A percentile compares a stretch with the other conserved stretches of the same genome.
phyloP scores from a whole-genome alignment of 306 rosid genomes.

The Begonia peltatifolia region DNA sequence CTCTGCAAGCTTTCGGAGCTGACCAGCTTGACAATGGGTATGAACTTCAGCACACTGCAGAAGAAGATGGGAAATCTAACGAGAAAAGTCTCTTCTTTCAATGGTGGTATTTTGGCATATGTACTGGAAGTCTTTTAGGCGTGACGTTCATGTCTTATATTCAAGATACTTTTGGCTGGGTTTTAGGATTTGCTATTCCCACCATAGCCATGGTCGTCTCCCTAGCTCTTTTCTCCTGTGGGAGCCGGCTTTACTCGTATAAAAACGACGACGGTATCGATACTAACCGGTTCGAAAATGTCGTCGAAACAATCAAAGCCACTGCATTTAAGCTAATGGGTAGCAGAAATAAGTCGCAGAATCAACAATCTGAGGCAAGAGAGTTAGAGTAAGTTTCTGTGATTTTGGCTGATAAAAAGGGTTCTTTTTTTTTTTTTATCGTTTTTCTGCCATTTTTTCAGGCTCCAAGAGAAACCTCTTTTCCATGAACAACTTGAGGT shows the following conservation, averaged over 20 bases:
- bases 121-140: slow-evolving; percentile 75
- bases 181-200: slow-evolving; percentile 75
- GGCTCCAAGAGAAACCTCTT: slow-evolving; percentile 79
- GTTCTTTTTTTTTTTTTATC: too few relatives aligned
- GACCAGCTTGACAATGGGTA: slow-evolving; percentile 67
- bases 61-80: slow-evolving; percentile 28
- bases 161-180: slow-evolving; percentile 91
- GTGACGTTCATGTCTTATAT: slow-evolving; percentile 84
- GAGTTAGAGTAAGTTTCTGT: slow-evolving; percentile 73
- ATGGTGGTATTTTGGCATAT: slow-evolving; percentile 92
- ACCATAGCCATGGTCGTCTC: slow-evolving; percentile 51
- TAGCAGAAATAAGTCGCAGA: slow-evolving; percentile 25
- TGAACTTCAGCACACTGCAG: slow-evolving; percentile 38
- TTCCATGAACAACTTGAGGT: slow-evolving; percentile 34
- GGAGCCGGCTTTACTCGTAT: slow-evolving; percentile 51
- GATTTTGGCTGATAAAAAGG: too few relatives aligned
- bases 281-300: slow-evolving; percentile 15
- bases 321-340: slow-evolving; percentile 37
- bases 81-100: slow-evolving; percentile 52
- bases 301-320: slow-evolving; percentile 33
- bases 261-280: slow-evolving; percentile 13
- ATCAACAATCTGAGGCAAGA: slow-evolving; percentile 22
- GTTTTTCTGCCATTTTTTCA: slow-evolving; percentile 2
- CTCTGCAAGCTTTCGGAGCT: slow-evolving; percentile 31
- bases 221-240: slow-evolving; percentile 38